A percentile compares a stretch with the other conserved stretches of the same genome.
Evolutionary conservation across 495 filamentous ascomycete species (phyloP).

Genomic region (Talaromyces nanjingensis): DNA sequence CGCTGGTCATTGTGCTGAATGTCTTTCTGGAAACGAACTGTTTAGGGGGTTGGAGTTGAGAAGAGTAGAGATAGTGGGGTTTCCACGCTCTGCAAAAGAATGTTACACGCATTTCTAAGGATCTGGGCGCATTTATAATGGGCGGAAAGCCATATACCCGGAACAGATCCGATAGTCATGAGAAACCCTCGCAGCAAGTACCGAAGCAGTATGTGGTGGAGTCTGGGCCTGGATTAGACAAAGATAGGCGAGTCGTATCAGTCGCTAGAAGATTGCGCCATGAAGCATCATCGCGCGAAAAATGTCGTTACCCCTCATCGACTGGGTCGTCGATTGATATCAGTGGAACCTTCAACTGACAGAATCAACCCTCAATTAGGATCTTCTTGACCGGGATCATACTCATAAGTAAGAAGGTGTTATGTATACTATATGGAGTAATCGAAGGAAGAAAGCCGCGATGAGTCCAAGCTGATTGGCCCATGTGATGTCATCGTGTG

Average conservation of each 20-base stretch:
- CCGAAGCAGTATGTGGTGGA: background rate
- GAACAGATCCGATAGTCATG: background rate
- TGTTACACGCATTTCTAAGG: background rate
- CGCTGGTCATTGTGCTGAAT: background rate
- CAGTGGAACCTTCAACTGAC: too few relatives aligned
- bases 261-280: background rate
- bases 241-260: background rate
- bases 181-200: background rate
- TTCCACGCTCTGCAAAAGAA: background rate
- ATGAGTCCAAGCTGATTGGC: background rate
- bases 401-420: background rate
- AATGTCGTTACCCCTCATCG: constrained; percentile 1
- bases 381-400: background rate
- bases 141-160: background rate
- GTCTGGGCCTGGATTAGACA: background rate
- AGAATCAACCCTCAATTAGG: background rate
- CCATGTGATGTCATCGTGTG: background rate
- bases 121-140: background rate
- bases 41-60: background rate
- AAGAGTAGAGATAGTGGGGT: background rate
- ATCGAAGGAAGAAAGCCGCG: background rate
- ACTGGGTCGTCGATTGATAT: background rate
- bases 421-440: too few relatives aligned
- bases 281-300: background rate
- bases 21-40: background rate